Evolutionary conservation across 2,329 filamentous ascomycete genomes (phyloP).

Genomic region (Exophiala mesophila): DNA sequence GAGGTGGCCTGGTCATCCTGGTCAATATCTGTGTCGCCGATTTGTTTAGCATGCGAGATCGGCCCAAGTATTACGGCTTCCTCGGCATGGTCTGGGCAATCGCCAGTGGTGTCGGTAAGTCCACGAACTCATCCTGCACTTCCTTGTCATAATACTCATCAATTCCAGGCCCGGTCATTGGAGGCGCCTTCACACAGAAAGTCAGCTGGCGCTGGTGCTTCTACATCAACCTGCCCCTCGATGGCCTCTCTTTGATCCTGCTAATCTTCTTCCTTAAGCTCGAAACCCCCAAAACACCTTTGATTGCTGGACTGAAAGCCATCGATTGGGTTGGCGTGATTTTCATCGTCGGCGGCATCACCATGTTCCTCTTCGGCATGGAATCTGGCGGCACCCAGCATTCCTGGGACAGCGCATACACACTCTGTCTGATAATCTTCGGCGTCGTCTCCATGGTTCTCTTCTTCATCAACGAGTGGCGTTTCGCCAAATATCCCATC

Average conservation of each 20-base stretch:
- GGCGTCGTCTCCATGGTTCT: constrained; percentile 39
- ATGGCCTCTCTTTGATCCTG: constrained; percentile 55
- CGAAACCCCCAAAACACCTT: constrained; percentile 56
- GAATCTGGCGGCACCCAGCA: constrained; percentile 62
- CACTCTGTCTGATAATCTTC: constrained; percentile 47
- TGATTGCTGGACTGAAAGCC: constrained; percentile 53
- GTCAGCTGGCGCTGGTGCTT: constrained; percentile 42
- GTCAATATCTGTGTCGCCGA: constrained; percentile 62
- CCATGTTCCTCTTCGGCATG: constrained; percentile 67
- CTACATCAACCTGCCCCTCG: constrained; percentile 59
- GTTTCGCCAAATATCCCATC: constrained; percentile 57
- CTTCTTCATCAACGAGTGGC: constrained; percentile 57
- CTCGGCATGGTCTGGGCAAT: constrained; percentile 60
- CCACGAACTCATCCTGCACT: no score
- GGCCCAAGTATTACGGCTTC: constrained; percentile 59
- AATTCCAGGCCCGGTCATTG: constrained; percentile 38
- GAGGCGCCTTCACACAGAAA: constrained; percentile 39
- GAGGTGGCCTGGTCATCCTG: constrained; percentile 59
- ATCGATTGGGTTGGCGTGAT: constrained; percentile 62
- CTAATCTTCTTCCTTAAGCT: constrained; percentile 57
- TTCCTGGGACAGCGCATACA: constrained; percentile 47
- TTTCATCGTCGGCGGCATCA: constrained; percentile 57
- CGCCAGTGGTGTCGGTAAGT: constrained; percentile 48
- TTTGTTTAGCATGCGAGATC: constrained; percentile 56
- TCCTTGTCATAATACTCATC: no score